Base-by-base conservation (phyloP, 768 basidiomycete genomes). In the Sarcodon sp. region DNA sequence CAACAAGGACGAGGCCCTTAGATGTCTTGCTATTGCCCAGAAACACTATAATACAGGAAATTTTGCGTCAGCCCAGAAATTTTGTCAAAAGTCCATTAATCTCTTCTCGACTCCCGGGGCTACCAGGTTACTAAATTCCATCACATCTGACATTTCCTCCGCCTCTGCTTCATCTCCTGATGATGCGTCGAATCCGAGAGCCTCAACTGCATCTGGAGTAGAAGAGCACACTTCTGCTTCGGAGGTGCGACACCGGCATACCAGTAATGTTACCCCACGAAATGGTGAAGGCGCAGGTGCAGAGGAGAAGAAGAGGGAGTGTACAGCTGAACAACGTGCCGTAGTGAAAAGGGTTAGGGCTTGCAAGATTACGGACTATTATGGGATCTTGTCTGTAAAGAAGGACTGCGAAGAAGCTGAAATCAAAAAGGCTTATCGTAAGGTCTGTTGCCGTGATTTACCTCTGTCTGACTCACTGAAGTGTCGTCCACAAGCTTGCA, bases 341-440 rank as follows among this genome's bases (percentile, higher is more conserved):
- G 75, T 93, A 39, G 94, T 98, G 50, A 86, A 87, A 64, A 72
- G 91, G 45, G 85, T 98, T 43, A 75, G 83, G 57, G 61, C 69
- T 32, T 98, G 94, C 71, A 89, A 87, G 64, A 76, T 81, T 27
- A 87, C 87, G 27, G 83, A 87, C 59, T 98, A 94, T 63, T 98
- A 98, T 62, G 89, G 89, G 63, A 97, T 98, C 52, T 64, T 98
- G 55, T 72, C 75, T 6, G 62, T 91, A 54, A 78, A 83, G 64
- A 79, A 72, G 62, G 83, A 81, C 12, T 91, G 89, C 57, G 86
- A 88, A 33, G 90, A 91, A 58, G 71, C 59, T 4, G 89, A 89
- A 35, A 74, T 92, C 48, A 92, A 96, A 73, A 92, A 88, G 67
- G 92, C 93, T 7, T 98, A 97, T 71, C 77, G 92, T 47, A 98